A percentile compares a stretch with the other conserved stretches of the same genome.
phyloP scores from a whole-genome alignment of 192 early-diverging fungal species.

The Mortierella hygrophila region DNA sequence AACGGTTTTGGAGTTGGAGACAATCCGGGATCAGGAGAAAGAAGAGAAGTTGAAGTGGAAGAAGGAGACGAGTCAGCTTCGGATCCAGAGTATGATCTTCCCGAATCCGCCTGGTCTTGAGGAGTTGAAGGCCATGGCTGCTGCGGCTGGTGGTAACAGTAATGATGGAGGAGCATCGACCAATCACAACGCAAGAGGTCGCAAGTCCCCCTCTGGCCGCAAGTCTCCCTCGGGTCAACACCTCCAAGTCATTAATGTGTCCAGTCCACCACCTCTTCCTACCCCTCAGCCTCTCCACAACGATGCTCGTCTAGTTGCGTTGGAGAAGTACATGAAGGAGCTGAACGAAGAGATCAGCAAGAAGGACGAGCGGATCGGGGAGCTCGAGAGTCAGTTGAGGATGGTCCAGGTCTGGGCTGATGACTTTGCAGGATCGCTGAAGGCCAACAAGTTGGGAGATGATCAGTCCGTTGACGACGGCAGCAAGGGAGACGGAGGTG shows the following conservation, averaged over 20 bases:
- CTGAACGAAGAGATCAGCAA: slow-evolving; percentile 45
- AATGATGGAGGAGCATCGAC: background rate
- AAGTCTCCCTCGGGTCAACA: slow-evolving; percentile 12
- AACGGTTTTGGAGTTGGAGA: slow-evolving; percentile 34
- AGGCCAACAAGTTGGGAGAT: background rate
- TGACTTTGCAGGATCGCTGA: slow-evolving; percentile 26
- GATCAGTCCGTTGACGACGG: slow-evolving; percentile 3
- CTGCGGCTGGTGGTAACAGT: background rate
- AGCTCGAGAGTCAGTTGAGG: slow-evolving; percentile 40
- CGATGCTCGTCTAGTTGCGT: slow-evolving; percentile 8
- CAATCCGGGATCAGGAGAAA: slow-evolving; percentile 33
- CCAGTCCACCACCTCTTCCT: background rate
- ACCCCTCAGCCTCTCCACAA: slow-evolving; percentile 4
- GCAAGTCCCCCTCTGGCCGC: slow-evolving; percentile 9
- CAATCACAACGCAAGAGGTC: background rate
- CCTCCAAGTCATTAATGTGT: background rate
- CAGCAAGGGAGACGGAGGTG: background rate
- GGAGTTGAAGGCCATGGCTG: background rate
- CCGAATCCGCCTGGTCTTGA: slow-evolving; percentile 39
- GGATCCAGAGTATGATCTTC: slow-evolving; percentile 55
- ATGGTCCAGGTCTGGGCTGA: slow-evolving; percentile 39
- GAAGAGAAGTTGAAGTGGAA: slow-evolving; percentile 54
- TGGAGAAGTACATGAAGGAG: slow-evolving; percentile 52
- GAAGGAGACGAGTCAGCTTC: slow-evolving; percentile 44
- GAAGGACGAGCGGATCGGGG: slow-evolving; percentile 37